Evolutionary conservation across 1,284 basidiomycete species (phyloP).

Genomic region (Wolfiporia cocos): DNA sequence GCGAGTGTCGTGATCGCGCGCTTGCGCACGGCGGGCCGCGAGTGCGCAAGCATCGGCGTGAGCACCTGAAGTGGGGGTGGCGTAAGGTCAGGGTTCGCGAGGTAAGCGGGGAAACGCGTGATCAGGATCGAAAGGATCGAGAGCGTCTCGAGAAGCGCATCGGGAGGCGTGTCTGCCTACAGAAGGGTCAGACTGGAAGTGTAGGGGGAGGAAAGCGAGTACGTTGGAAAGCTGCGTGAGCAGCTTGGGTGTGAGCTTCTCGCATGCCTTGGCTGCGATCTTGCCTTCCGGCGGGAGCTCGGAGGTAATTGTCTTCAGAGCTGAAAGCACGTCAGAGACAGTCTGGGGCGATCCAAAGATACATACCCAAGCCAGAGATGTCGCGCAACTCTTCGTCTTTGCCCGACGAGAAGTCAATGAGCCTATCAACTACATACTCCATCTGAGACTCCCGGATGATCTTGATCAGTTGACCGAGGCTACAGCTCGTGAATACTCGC

Average conservation of each 20-base stretch:
- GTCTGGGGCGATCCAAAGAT: not conserved
- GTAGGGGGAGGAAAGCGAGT: conserved; percentile 3
- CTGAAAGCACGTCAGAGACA: conserved; percentile 31
- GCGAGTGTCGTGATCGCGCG: conserved; percentile 84
- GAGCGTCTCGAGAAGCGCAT: conserved; percentile 83
- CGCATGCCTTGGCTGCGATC: conserved; percentile 75
- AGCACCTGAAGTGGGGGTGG: conserved; percentile 67
- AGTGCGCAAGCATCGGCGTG: conserved; percentile 68
- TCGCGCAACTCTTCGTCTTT: conserved; percentile 90
- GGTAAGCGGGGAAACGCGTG: conserved; percentile 73
- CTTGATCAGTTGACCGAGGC: conserved; percentile 83
- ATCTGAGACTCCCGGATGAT: conserved; percentile 80
- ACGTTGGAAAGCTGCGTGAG: conserved; percentile 75
- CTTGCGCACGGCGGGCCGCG: conserved; percentile 84
- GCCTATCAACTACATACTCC: conserved; percentile 80
- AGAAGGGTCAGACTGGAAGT: not conserved
- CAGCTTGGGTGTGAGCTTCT: conserved; percentile 82
- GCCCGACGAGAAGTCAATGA: conserved; percentile 80
- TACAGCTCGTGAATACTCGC: conserved; percentile 24
- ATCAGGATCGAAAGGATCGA: conserved; percentile 91
- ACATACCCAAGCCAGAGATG: conserved; percentile 85
- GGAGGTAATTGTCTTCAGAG: conserved; percentile 90
- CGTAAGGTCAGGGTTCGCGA: conserved; percentile 48
- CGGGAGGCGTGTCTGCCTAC: conserved; percentile 69
- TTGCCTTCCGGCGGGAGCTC: conserved; percentile 81